A percentile compares a stretch with the other conserved stretches of the same genome.
Conservation (phyloP, 768 basidiomycete species). For the Xerocomus brunneocitrinus region DNA sequence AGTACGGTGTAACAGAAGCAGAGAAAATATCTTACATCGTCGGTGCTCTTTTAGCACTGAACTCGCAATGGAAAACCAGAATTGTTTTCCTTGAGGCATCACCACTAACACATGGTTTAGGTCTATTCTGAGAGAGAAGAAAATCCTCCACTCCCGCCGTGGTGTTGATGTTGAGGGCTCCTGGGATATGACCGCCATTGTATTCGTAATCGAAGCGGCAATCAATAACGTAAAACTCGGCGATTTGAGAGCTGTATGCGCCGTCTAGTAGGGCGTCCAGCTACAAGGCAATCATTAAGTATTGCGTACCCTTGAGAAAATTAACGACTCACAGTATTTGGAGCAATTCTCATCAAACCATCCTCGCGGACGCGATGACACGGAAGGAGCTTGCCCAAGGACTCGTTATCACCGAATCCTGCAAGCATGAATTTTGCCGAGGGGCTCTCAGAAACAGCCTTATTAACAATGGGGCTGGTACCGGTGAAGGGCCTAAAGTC, state of each 20-base stretch:
- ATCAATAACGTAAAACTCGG: slow-evolving; percentile 79
- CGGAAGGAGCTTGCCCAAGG: slow-evolving; percentile 87
- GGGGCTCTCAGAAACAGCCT: slow-evolving; percentile 50
- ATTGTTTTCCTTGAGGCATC: slow-evolving; percentile 73
- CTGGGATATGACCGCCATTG: slow-evolving; percentile 85
- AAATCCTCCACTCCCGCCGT: slow-evolving; percentile 75
- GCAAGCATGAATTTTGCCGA: slow-evolving; percentile 51
- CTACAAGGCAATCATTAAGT: slow-evolving; percentile 36
- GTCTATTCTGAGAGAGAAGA: slow-evolving; percentile 61
- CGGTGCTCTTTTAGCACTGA: slow-evolving; percentile 91
- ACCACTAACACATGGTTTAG: slow-evolving; percentile 69
- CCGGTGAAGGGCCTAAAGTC: slow-evolving; percentile 75
- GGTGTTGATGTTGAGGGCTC: slow-evolving; percentile 89
- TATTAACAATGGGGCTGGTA: slow-evolving; percentile 46
- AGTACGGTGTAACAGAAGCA: background rate
- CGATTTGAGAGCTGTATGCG: slow-evolving; percentile 57
- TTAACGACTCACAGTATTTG: slow-evolving; percentile 60
- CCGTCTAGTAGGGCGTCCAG: slow-evolving; percentile 77
- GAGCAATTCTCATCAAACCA: slow-evolving; percentile 86
- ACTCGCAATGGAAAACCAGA: slow-evolving; percentile 97
- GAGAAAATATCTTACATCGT: slow-evolving; percentile 66
- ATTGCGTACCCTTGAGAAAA: background rate
- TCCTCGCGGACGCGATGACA: slow-evolving; percentile 94
- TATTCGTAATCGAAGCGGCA: slow-evolving; percentile 98
- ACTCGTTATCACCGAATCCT: slow-evolving; percentile 92